Conservation (phyloP, 2,329 filamentous ascomycete species). For the Phyllosticta paracitricarpa region DNA sequence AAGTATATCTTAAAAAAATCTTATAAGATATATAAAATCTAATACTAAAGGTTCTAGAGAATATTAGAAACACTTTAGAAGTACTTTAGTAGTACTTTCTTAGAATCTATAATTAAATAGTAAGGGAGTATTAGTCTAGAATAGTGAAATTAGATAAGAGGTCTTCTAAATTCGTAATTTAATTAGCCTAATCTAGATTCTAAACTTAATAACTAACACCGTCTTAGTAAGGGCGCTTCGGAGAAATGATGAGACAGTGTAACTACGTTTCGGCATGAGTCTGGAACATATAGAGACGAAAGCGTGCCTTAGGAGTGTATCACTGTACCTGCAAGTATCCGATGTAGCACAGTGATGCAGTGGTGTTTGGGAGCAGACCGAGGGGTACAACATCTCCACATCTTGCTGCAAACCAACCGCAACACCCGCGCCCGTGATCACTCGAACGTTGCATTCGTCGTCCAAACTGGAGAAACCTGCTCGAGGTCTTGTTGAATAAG, state of each 20-base stretch:
- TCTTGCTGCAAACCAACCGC: not conserved
- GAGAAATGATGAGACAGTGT: not conserved
- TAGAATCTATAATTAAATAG: no score
- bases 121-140: not conserved
- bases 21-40: no score
- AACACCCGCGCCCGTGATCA: not conserved
- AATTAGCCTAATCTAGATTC: not conserved
- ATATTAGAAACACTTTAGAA: no score
- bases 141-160: not conserved
- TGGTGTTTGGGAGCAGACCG: not conserved
- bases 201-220: not conserved
- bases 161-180: not conserved
- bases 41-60: no score
- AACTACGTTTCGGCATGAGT: not conserved
- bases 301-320: not conserved
- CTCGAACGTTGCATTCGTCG: not conserved
- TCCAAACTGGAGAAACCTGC: not conserved
- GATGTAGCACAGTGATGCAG: not conserved
- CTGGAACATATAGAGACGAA: not conserved
- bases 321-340: not conserved
- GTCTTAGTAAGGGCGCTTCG: not conserved
- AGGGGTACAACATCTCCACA: not conserved
- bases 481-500: not conserved
- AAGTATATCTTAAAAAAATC: no score
- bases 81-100: no score